These are phyloP conservation scores for Conoideocrella luteorostrata DNA, from an alignment of 2,329 filamentous ascomycete genomes.

Conservation along the genomic window DNA sequence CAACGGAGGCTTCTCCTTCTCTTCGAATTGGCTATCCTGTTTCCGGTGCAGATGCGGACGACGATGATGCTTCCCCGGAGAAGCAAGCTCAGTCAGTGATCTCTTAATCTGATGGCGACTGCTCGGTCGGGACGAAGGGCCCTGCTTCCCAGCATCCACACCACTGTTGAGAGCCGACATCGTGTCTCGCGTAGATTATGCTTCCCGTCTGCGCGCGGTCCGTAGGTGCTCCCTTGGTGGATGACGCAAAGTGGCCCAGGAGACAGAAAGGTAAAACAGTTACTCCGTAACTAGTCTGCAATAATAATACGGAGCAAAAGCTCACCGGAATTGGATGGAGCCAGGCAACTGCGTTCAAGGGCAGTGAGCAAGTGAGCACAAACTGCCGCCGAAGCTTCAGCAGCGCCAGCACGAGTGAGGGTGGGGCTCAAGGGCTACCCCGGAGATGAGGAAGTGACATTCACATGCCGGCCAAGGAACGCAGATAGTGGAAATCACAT, in stretches of 20 bases:
- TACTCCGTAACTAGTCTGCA: too few species aligned
- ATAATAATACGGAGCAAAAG: too few species aligned
- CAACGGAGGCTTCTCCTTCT: conserved; percentile 15
- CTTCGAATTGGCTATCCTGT: conserved; percentile 22
- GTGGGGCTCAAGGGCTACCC: too few species aligned
- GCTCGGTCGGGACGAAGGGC: conserved; percentile 15
- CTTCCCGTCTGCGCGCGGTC: too few species aligned
- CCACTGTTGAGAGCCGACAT: conserved; percentile 11
- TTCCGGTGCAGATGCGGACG: conserved; percentile 28
- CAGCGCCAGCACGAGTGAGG: not conserved
- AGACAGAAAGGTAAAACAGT: too few species aligned
- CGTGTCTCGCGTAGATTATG: not conserved
- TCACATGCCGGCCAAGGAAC: conserved; percentile 3
- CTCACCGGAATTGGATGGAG: too few species aligned
- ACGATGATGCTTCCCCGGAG: conserved; percentile 37
- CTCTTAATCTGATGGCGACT: conserved; percentile 47
- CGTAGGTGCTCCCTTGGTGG: too few species aligned
- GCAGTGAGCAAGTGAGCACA: not conserved
- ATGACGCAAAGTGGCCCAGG: conserved; percentile 9
- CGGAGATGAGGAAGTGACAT: too few species aligned
- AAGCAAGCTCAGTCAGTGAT: conserved; percentile 48
- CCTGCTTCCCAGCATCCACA: conserved; percentile 2
- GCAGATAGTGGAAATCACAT: not conserved
- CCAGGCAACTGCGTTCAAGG: too few species aligned
- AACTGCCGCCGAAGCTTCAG: too few species aligned